These are phyloP conservation scores for Mycena epipterygia DNA, from an alignment of 768 basidiomycete genomes.

Conservation along the genomic window DNA sequence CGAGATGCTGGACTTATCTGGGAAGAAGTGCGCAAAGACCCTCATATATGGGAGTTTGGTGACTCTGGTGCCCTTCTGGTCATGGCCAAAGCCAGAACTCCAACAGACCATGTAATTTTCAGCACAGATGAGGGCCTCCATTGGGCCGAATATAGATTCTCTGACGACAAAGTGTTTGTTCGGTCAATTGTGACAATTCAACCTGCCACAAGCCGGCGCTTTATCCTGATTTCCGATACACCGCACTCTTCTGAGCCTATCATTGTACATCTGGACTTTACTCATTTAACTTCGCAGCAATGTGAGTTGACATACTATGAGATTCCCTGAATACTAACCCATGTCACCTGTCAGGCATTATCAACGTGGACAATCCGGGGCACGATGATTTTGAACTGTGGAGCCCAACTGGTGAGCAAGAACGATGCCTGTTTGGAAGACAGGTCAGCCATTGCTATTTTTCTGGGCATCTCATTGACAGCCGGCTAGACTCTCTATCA, in stretches of 20 bases:
- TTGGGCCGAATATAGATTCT: slow-evolving; percentile 92
- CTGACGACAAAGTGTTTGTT: slow-evolving; percentile 79
- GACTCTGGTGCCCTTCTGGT: slow-evolving; percentile 95
- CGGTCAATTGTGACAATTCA: slow-evolving; percentile 89
- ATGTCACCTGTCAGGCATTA: slow-evolving; percentile 67
- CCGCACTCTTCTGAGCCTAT: slow-evolving; percentile 65
- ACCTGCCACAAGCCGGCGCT: slow-evolving; percentile 89
- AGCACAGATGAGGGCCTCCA: slow-evolving; percentile 89
- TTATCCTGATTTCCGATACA: slow-evolving; percentile 83
- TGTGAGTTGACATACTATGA: slow-evolving; percentile 64
- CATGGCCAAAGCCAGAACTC: slow-evolving; percentile 94
- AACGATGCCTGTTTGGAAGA: slow-evolving; percentile 91
- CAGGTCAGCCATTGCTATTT: slow-evolving; percentile 62
- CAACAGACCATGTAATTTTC: slow-evolving; percentile 90
- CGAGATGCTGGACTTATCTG: slow-evolving; percentile 97
- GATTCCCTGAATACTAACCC: slow-evolving; percentile 15
- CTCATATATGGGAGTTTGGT: slow-evolving; percentile 97
- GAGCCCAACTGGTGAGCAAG: slow-evolving; percentile 90
- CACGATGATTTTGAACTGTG: slow-evolving; percentile 96
- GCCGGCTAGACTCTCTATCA: slow-evolving; percentile 86
- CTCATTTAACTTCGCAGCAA: slow-evolving; percentile 75
- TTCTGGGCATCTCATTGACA: slow-evolving; percentile 11
- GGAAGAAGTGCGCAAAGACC: slow-evolving; percentile 98
- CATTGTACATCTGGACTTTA: slow-evolving; percentile 91
- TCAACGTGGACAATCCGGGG: slow-evolving; percentile 77